Evolutionary conservation across 2,329 filamentous ascomycete species (phyloP).

Genomic region (Ophiosphaerella korrae): DNA sequence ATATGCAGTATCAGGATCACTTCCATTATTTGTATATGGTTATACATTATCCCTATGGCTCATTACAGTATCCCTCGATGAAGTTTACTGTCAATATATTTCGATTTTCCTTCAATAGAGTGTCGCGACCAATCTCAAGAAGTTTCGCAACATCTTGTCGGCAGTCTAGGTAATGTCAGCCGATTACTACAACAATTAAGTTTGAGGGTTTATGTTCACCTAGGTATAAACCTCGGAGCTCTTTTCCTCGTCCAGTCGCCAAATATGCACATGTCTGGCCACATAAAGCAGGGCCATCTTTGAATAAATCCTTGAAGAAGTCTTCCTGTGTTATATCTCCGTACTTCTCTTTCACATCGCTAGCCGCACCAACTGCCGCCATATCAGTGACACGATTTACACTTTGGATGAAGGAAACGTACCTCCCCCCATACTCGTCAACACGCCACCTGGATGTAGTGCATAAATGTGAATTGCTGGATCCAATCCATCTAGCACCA

Average conservation of each 20-base stretch:
- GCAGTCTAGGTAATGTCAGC: conserved; percentile 23
- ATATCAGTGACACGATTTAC: neutral
- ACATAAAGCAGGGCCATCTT: conserved; percentile 32
- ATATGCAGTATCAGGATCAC: too few relatives aligned
- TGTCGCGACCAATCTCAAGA: conserved; percentile 29
- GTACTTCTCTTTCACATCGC: conserved; percentile 36
- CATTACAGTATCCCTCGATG: conserved; percentile 37
- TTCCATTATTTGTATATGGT: neutral
- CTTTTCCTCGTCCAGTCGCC: conserved; percentile 33
- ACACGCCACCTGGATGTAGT: conserved; percentile 39
- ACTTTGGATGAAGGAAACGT: conserved; percentile 5
- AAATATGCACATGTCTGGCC: conserved; percentile 40
- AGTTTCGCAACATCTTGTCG: conserved; percentile 34
- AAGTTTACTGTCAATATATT: conserved; percentile 39
- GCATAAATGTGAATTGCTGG: conserved; percentile 36
- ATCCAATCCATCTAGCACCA: conserved; percentile 34
- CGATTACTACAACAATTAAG: neutral
- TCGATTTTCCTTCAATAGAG: conserved; percentile 30
- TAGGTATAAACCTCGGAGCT: conserved; percentile 33
- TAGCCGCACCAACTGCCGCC: conserved; percentile 18
- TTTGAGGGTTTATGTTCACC: conserved; percentile 11
- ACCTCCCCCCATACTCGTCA: conserved; percentile 34
- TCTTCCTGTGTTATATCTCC: conserved; percentile 32
- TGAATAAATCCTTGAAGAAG: conserved; percentile 33
- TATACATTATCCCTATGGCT: conserved; percentile 21